Base-by-base conservation (phyloP, 2,329 filamentous ascomycete genomes). In the Xylaria sp. region DNA sequence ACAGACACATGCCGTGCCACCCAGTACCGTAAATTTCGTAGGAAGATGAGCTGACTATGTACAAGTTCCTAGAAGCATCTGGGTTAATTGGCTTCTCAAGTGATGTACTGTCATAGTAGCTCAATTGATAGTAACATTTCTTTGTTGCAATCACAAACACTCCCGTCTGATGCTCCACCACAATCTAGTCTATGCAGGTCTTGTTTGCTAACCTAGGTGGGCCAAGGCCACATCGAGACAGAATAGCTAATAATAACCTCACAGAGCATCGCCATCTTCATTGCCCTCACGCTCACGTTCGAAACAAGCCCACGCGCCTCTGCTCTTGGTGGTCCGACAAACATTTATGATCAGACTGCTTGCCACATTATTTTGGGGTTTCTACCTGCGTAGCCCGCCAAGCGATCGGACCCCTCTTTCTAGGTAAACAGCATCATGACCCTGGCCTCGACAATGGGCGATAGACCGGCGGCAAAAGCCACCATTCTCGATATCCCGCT, bases 401-500 rank as follows among this genome's bases (percentile, higher is more conserved):
- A 15, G 34, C 34, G 3, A 7, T 37, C 10, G 34, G 2, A 37
- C 34, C 7, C 34, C n/a, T 20, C 7, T 4, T 9, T 46, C 28
- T 8, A 28, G 8, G 15, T 34, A 34, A 34, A 6, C 15, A 6
- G 10, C 15, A 52, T 2, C 7, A 54, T 63, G 48, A 46, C 34
- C 23, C 25, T 20, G 4, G 8, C 37, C 15, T 18, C 23, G 5
- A 18, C 25, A 5, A 12, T 13, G 15, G 0, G 7, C 8, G 18
- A 25, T 18, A 18, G 25, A n/a, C 25, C 23, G 59, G 10, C n/a
- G 20, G 34, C 23, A 9, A 20, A 37, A n/a, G 34, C 15, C 46
- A 60, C 13, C 46, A 28, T 64, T n/a, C 65, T 66, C 55, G 34
- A 55, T 5, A 25, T 51, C 9, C 69, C 69, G 13, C 18, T 59